Evolutionary conservation across 1,284 basidiomycete species (phyloP).

Genomic region (Leccinum griseonigrum): DNA sequence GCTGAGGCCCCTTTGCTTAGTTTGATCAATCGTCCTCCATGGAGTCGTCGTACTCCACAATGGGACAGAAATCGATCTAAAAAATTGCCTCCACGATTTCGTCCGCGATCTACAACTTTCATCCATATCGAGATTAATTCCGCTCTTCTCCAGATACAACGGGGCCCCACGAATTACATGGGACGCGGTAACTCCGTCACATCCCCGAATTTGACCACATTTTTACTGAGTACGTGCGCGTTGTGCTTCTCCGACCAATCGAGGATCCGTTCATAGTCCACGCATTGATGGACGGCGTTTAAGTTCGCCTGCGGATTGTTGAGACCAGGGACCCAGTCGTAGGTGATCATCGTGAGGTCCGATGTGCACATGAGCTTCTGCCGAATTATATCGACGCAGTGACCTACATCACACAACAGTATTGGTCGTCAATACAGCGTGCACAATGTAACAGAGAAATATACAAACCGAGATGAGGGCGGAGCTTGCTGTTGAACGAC

Average conservation of each 20-base stretch:
- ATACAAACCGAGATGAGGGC: conserved; percentile 1
- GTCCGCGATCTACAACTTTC: neutral
- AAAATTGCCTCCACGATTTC: neutral
- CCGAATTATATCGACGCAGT: conserved; percentile 1
- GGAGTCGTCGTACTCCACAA: no score
- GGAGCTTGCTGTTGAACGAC: neutral
- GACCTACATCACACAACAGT: neutral
- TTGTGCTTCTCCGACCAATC: neutral
- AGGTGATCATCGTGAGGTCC: conserved; percentile 2
- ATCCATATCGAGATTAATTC: neutral
- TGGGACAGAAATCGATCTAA: no score
- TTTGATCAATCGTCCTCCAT: no score
- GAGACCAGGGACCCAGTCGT: neutral
- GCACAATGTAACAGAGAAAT: neutral
- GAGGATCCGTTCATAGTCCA: conserved; percentile 1
- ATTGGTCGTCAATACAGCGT: neutral
- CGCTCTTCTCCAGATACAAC: neutral
- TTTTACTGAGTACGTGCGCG: neutral
- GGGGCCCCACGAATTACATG: neutral
- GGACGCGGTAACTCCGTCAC: neutral
- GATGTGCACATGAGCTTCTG: conserved; percentile 4
- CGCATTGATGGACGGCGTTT: neutral
- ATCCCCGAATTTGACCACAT: neutral
- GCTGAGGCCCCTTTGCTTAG: no score
- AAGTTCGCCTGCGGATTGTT: neutral